Percentiles rank a stretch among this genome's conserved stretches.
phyloP scores from a whole-genome alignment of 345 rosid genomes.

The Xanthoceras sorbifolium region DNA sequence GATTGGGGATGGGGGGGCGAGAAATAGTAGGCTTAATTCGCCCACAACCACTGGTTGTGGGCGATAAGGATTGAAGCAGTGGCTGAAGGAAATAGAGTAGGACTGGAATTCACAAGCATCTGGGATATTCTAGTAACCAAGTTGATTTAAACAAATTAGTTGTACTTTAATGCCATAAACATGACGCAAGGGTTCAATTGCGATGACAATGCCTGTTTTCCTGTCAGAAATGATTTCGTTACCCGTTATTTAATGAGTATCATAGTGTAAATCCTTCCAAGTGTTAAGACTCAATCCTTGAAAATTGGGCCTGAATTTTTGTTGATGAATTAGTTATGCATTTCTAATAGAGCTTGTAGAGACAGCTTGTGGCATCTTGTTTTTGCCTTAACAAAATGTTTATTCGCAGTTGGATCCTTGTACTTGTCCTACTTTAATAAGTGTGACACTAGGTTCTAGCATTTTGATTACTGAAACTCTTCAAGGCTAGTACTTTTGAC shows the following conservation, averaged over 20 bases:
- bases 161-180: neutral
- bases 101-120: neutral
- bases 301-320: neutral
- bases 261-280: neutral
- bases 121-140: neutral
- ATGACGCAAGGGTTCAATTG: neutral
- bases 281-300: neutral
- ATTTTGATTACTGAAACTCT: neutral
- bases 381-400: neutral
- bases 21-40: neutral
- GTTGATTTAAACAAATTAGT: neutral
- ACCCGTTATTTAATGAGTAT: neutral
- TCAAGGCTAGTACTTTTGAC: neutral
- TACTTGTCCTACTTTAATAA: neutral
- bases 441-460: neutral
- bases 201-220: neutral
- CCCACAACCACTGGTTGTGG: no score
- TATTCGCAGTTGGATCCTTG: neutral
- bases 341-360: neutral
- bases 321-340: neutral
- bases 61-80: no score
- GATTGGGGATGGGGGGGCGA: neutral
- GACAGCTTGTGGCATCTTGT: neutral
- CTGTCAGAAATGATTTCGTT: neutral
- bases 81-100: neutral